phyloP scores from a whole-genome alignment of 768 basidiomycete species.

The Lactarius sanguifluus region DNA sequence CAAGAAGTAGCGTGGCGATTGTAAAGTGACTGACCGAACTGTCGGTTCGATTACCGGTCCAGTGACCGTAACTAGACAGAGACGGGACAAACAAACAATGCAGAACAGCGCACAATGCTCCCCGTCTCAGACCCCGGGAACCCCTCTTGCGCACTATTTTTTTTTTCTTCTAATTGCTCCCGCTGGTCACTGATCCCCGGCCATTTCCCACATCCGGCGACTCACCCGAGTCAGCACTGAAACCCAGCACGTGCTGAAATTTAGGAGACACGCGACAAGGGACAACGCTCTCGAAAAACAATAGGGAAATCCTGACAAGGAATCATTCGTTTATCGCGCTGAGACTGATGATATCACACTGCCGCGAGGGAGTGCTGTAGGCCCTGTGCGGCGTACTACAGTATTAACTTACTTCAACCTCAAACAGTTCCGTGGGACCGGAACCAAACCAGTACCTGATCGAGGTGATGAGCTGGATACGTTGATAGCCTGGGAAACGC shows the following conservation, averaged over 20 bases:
- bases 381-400: not conserved
- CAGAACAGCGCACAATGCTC: not conserved
- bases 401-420: not conserved
- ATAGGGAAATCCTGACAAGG: not conserved
- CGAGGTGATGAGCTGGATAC: conserved; percentile 7
- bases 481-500: conserved; percentile 10
- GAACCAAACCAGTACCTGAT: conserved; percentile 6
- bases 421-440: conserved; percentile 8
- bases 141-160: not conserved
- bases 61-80: conserved; percentile 14
- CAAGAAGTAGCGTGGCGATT: conserved; percentile 13
- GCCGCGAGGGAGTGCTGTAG: not conserved
- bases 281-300: not conserved
- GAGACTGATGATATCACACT: not conserved
- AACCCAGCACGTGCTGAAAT: not conserved
- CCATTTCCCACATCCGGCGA: not conserved
- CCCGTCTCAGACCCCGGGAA: conserved; percentile 8
- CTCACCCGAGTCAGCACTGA: not conserved
- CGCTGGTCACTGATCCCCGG: not conserved
- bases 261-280: not conserved
- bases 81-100: not conserved
- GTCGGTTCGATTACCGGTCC: conserved; percentile 12
- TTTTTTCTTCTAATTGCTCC: not conserved
- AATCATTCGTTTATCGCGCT: not conserved
- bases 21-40: conserved; percentile 9